Evolutionary conservation across 2,329 filamentous ascomycete genomes (phyloP).

Genomic region (Hypoxylon sp.): DNA sequence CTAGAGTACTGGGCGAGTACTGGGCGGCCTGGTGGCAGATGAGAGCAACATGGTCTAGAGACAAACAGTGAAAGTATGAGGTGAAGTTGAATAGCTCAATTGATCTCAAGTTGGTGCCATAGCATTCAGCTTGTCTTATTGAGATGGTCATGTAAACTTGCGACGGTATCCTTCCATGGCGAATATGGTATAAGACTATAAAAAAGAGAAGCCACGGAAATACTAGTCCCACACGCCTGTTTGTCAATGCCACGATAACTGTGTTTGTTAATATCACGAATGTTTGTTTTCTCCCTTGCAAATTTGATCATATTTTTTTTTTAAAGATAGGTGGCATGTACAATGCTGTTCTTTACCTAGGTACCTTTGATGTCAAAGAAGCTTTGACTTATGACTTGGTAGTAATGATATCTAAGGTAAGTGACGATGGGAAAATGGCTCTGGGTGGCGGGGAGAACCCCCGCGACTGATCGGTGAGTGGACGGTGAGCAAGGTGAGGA

Average conservation of each 20-base stretch:
- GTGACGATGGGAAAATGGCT: neutral
- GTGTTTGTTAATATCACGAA: neutral
- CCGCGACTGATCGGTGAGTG: neutral
- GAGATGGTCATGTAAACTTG: neutral
- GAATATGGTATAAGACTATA: neutral
- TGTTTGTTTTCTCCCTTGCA: neutral
- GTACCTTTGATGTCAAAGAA: no score
- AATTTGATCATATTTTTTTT: neutral
- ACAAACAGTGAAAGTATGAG: neutral
- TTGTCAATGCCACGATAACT: neutral
- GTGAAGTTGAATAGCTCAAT: neutral
- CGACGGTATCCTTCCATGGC: neutral
- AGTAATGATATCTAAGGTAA: neutral
- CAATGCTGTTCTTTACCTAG: no score
- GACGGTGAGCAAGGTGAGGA: neutral
- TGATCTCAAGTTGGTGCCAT: neutral
- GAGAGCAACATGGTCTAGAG: neutral
- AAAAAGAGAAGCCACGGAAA: neutral
- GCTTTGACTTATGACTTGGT: no score
- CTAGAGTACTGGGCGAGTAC: no score
- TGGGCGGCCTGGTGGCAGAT: no score
- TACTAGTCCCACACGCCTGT: neutral
- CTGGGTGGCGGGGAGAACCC: neutral
- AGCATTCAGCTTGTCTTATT: neutral
- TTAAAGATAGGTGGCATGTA: neutral